Base-by-base conservation (phyloP, 495 filamentous ascomycete genomes). In the Articulospora tetracladia region DNA sequence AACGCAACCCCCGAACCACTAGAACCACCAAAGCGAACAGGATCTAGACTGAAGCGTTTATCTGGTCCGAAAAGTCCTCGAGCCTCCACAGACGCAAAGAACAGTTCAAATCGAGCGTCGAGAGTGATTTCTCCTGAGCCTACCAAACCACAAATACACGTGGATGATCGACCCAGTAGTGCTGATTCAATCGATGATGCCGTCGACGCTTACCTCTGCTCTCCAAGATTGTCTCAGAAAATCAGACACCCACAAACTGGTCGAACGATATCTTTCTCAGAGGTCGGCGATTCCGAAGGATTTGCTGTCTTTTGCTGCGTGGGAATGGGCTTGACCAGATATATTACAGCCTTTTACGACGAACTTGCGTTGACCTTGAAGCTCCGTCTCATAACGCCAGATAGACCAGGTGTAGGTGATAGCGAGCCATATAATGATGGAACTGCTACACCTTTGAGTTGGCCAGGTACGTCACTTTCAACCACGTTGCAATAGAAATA, bases 331-430 rank as follows among this genome's bases (percentile, higher is more conserved):
- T 70, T 99, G 57, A 99, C 94, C 6, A 85, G 94, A 70, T 98
- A 96, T 70, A 86, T 99, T 55, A 97, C 90, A 63, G 92, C 92
- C 4, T 99, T 99, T 66, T 99, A 99, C 67, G 94, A 99, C 71
- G 93, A 99, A 69, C 79, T 99, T 59, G 94, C 95, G 17, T 76
- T 89, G 62, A 92, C 92, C 0, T 80, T 99, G 44, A 93, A 91
- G 64, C 76, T 99, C 53, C 83, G 94, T 30, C 79, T 99, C 32
- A 93, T 99, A 51, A 99, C 95, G 0, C 84, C 93, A 22, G 94
- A 99, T 74, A 84, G 94, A 25, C 94, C 94, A 54, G 94, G 94
- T 24, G 92, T 98, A 15, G 94, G 94, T 28, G 93, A 92, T 66
- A 97, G 93, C 66, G 91, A 93, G 59, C 75, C 91, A 47, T 89